These are phyloP conservation scores for Wickerhamomyces hampshirensis DNA, from an alignment of 805 yeast species.

Conservation along the genomic window DNA sequence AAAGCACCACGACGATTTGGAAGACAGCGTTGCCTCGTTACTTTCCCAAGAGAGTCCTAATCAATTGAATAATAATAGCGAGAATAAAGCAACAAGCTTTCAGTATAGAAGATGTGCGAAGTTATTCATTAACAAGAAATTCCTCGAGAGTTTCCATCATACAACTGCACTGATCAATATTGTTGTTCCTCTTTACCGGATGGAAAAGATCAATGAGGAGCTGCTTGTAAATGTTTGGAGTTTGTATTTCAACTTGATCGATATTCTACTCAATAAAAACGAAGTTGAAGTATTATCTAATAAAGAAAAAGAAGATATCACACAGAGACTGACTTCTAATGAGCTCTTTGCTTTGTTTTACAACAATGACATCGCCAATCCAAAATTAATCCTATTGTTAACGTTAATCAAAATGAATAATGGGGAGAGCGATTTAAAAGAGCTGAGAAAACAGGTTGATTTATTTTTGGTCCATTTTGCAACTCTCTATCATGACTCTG, in stretches of 20 bases:
- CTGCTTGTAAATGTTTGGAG: slow-evolving; percentile 21
- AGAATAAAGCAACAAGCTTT: slow-evolving; percentile 7
- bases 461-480: slow-evolving; percentile 16
- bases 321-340: slow-evolving; percentile 6
- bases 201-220: slow-evolving; percentile 10
- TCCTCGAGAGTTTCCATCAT: slow-evolving; percentile 15
- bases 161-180: slow-evolving; percentile 6
- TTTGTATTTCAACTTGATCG: slow-evolving; percentile 23
- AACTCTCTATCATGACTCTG: slow-evolving; percentile 1
- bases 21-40: slow-evolving; percentile 10
- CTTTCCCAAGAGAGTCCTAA: slow-evolving; percentile 3
- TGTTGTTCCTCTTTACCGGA: slow-evolving; percentile 8
- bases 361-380: slow-evolving; percentile 9
- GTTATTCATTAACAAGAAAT: slow-evolving; percentile 22
- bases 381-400: slow-evolving; percentile 19
- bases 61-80: background rate
- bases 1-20: slow-evolving; percentile 2
- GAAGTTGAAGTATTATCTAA: slow-evolving; percentile 3
- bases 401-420: slow-evolving; percentile 22
- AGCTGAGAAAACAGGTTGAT: slow-evolving; percentile 19
- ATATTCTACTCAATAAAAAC: slow-evolving; percentile 19
- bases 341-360: slow-evolving; percentile 14
- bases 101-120: slow-evolving; percentile 21
- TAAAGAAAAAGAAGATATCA: slow-evolving; percentile 3
- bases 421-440: slow-evolving; percentile 9